These are phyloP conservation scores for Cutaneotrichosporon cavernicola DNA, from an alignment of 1,284 basidiomycete genomes.

Conservation along the genomic window DNA sequence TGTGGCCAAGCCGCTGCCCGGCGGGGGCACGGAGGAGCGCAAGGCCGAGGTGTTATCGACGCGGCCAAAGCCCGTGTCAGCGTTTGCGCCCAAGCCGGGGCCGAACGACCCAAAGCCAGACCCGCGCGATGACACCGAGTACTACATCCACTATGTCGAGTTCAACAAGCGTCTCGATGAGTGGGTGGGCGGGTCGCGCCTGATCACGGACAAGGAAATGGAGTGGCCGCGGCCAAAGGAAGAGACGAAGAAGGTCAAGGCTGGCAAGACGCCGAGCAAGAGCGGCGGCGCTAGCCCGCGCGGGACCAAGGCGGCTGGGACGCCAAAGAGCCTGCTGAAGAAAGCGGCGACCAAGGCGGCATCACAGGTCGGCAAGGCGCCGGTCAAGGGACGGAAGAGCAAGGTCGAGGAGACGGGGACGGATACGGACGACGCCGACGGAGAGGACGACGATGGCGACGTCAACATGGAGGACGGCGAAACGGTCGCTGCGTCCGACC, in stretches of 20 bases:
- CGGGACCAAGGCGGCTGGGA: constrained; percentile 21
- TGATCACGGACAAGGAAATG: constrained; percentile 80
- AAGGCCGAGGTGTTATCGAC: constrained; percentile 91
- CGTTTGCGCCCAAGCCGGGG: constrained; percentile 62
- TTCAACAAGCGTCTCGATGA: constrained; percentile 99
- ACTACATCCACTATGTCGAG: constrained; percentile 95
- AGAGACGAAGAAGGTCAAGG: constrained; percentile 50
- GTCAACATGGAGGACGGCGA: constrained; percentile 56
- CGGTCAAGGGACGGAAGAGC: constrained; percentile 32
- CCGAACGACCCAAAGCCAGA: constrained; percentile 54
- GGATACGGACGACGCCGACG: constrained; percentile 40
- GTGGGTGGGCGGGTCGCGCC: constrained; percentile 88
- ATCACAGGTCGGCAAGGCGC: constrained; percentile 45
- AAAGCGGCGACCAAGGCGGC: constrained; percentile 72
- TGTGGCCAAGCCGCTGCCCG: constrained; percentile 72
- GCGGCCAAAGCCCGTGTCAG: constrained; percentile 65
- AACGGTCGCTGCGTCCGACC: constrained; percentile 54
- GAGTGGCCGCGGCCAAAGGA: constrained; percentile 72
- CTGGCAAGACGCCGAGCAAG: constrained; percentile 48
- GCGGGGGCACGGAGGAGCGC: constrained; percentile 76
- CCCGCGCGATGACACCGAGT: constrained; percentile 73
- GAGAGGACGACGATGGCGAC: constrained; percentile 62
- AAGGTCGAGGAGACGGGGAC: constrained; percentile 53
- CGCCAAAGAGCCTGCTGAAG: constrained; percentile 61
- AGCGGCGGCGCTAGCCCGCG: constrained; percentile 30